Percentiles rank a stretch among this genome's conserved stretches.
phyloP scores from a whole-genome alignment of 352 stramenopile species.

The Salisapilia sapeloensis region DNA sequence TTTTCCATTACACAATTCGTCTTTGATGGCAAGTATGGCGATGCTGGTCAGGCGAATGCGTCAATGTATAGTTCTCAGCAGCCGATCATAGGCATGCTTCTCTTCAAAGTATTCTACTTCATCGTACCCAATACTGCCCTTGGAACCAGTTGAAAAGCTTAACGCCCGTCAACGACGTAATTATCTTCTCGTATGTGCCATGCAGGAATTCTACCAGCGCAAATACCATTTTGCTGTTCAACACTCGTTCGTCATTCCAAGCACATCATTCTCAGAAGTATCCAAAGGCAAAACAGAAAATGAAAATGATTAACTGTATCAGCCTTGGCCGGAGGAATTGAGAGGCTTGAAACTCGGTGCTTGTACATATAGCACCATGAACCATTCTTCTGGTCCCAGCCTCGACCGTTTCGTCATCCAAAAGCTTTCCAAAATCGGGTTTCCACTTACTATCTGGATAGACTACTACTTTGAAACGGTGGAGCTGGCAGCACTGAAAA shows the following conservation, averaged over 20 bases:
- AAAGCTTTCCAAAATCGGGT: conserved; percentile 11
- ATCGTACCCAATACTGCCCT: no score
- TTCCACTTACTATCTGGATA: conserved; percentile 17
- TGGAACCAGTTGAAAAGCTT: no score
- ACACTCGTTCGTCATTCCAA: conserved; percentile 16
- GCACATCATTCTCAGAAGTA: neutral
- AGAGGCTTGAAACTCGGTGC: conserved; percentile 19
- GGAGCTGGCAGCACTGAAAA: conserved; percentile 10
- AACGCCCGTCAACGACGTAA: no score
- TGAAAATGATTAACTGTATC: no score
- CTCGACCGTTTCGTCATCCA: neutral
- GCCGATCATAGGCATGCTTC: no score
- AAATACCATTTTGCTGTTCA: conserved; percentile 25
- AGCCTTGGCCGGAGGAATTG: conserved; percentile 18
- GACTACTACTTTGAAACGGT: conserved; percentile 19
- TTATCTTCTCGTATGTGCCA: no score
- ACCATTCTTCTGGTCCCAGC: neutral
- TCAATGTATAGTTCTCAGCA: no score
- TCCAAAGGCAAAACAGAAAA: neutral
- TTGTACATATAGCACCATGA: conserved; percentile 11
- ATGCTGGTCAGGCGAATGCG: no score
- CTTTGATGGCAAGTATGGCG: no score
- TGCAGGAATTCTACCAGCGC: conserved; percentile 15
- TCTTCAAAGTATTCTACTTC: no score
- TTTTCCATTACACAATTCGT: no score